Percentiles rank a stretch among this genome's conserved stretches.
Evolutionary conservation across 1,284 basidiomycete genomes (phyloP).

Genomic region (Vanrija humicola): DNA sequence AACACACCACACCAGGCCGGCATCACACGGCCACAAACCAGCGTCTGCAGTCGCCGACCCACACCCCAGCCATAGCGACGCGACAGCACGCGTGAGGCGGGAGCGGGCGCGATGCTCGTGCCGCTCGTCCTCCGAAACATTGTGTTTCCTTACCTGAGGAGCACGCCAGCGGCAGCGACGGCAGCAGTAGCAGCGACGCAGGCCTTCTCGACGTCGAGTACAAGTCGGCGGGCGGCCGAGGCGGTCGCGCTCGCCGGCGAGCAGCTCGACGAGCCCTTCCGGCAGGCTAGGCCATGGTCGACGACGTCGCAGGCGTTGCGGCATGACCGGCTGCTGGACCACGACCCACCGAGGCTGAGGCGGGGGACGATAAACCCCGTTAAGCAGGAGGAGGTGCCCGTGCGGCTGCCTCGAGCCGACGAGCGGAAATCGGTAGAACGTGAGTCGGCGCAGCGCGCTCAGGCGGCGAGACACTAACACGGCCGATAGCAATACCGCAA

Average conservation of each 20-base stretch:
- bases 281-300: background rate
- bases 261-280: background rate
- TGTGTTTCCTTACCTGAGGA: conserved; percentile 17
- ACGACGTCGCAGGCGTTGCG: background rate
- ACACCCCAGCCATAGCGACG: background rate
- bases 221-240: conserved; percentile 7
- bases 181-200: background rate
- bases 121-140: conserved; percentile 17
- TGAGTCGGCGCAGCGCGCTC: too few species aligned
- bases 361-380: too few species aligned
- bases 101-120: conserved; percentile 17
- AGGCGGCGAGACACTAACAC: background rate
- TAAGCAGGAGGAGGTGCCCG: too few species aligned
- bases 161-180: conserved; percentile 1
- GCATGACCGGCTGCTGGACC: background rate
- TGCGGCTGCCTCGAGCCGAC: too few species aligned
- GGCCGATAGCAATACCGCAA: background rate
- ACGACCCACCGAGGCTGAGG: too few species aligned
- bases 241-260: background rate
- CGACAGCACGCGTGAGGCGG: too few species aligned
- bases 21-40: background rate
- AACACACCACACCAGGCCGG: too few species aligned
- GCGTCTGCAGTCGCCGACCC: background rate
- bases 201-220: background rate
- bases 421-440: too few species aligned